Base-by-base conservation (phyloP, 1,139 yeast species). In the Hyphopichia wangnamkhiaoensis region DNA sequence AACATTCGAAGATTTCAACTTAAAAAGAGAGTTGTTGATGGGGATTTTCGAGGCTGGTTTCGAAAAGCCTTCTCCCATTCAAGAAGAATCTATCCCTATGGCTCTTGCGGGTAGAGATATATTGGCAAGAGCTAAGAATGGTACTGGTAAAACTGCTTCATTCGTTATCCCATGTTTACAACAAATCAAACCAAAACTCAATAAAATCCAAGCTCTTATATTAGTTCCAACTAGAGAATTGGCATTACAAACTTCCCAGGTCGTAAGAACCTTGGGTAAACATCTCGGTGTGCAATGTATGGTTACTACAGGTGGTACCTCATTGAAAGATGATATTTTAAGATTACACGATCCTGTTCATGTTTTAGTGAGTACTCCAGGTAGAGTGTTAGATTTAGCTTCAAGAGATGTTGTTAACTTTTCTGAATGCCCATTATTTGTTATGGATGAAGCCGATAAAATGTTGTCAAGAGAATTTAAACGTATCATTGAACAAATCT, bases 251-350 rank as follows among this genome's bases (percentile, higher is more conserved):
- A 94, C 98, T 9, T 88, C 97, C 16, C 98, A 93, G 64, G 98
- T 93, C 31, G 96, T 94, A 44, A 84, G 94, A 67, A 91, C 98
- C n/a, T 76, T 93, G 49, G 97, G 98, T 45, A 91, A 90, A 63
- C 98, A 93, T 65, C 73, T 93, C 64, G 93, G 91, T 26, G 74
- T 89, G 50, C 87, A 91, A 61, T 90, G 95, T 62, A 93, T 94
- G 98, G 98, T 93, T 44, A 87, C 98, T 63, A 93, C 98, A 14
- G 99, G 99, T 66, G 99, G 99, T 60, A 94, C 98, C 35, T 81
- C 87, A 42, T 75, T 93, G 53, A 83, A 87, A 65, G 98, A 93
- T 67, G 99, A 93, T 68, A 91, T 93, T 56, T 68, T 93, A 57
- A 85, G 98, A 74, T 76, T 93, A 56, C 80, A 86, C 57, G 98